phyloP scores from a whole-genome alignment of 768 basidiomycete genomes.

The Auricularia auricula-judae region DNA sequence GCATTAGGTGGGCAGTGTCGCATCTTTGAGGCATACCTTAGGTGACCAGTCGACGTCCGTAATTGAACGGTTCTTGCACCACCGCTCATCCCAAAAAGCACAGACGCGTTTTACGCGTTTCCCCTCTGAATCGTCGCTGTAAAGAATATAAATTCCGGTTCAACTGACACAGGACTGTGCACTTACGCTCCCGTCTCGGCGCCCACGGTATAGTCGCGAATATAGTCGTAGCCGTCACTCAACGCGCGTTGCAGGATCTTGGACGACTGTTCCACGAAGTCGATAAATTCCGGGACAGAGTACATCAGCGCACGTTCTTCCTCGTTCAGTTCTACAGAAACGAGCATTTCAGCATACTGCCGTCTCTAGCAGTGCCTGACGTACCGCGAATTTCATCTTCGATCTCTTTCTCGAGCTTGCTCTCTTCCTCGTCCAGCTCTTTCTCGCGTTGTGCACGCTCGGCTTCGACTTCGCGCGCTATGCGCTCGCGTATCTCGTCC shows the following conservation, averaged over 20 bases:
- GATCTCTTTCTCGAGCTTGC: conserved; percentile 75
- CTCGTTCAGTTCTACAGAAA: conserved; percentile 61
- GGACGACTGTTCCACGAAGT: conserved; percentile 89
- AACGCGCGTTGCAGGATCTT: conserved; percentile 92
- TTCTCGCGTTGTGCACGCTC: conserved; percentile 49
- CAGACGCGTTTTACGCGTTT: conserved; percentile 88
- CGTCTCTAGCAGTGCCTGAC: not conserved
- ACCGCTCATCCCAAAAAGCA: conserved; percentile 84
- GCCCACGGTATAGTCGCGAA: conserved; percentile 89
- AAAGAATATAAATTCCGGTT: not conserved
- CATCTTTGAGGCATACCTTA: conserved; percentile 43
- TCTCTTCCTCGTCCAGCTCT: conserved; percentile 73
- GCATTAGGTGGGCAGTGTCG: conserved; percentile 1
- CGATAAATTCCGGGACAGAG: conserved; percentile 80
- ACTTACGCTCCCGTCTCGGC: conserved; percentile 75
- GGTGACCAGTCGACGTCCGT: conserved; percentile 98
- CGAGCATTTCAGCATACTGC: too few species aligned
- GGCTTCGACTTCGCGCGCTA: conserved; percentile 49
- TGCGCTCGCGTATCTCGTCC: conserved; percentile 63
- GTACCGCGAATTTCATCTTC: conserved; percentile 80
- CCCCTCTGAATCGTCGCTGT: conserved; percentile 83
- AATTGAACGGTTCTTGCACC: conserved; percentile 87
- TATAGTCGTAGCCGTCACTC: conserved; percentile 94
- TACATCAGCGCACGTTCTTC: conserved; percentile 77
- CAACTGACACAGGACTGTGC: not conserved